Evolutionary conservation across 345 rosid genomes (phyloP).

Genomic region (Brassica incana): DNA sequence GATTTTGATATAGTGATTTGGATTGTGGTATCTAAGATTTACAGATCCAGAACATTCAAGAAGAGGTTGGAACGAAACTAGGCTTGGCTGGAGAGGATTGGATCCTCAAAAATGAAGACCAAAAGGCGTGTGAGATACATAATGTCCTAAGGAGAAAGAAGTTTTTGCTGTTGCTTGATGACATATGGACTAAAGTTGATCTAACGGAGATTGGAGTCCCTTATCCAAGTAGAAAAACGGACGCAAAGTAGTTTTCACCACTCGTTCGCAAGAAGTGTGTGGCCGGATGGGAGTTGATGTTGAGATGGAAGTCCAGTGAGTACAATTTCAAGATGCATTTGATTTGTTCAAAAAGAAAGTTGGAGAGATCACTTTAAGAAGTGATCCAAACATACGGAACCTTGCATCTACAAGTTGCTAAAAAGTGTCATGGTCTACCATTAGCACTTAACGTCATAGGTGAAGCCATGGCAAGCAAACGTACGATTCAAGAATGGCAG

Average conservation of each 20-base stretch:
- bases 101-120: neutral
- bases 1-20: neutral
- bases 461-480: too few relatives aligned
- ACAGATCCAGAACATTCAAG: slow-evolving; percentile 9
- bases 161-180: slow-evolving; percentile 30
- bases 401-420: neutral
- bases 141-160: neutral
- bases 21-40: slow-evolving; percentile 16
- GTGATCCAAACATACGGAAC: slow-evolving; percentile 14
- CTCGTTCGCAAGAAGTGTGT: slow-evolving; percentile 17
- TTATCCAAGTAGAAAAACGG: neutral
- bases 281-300: neutral
- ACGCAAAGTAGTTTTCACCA: slow-evolving; percentile 25
- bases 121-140: neutral
- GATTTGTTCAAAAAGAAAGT: slow-evolving; percentile 24
- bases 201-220: slow-evolving; percentile 21
- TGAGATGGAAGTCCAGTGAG: slow-evolving; percentile 15
- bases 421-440: too few relatives aligned
- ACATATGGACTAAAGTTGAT: slow-evolving; percentile 25
- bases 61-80: neutral
- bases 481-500: too few relatives aligned
- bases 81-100: neutral
- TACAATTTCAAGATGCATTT: neutral
- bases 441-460: too few relatives aligned
- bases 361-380: neutral